Conservation (phyloP, 805 yeast species). For the Ogataea ramenticola region DNA sequence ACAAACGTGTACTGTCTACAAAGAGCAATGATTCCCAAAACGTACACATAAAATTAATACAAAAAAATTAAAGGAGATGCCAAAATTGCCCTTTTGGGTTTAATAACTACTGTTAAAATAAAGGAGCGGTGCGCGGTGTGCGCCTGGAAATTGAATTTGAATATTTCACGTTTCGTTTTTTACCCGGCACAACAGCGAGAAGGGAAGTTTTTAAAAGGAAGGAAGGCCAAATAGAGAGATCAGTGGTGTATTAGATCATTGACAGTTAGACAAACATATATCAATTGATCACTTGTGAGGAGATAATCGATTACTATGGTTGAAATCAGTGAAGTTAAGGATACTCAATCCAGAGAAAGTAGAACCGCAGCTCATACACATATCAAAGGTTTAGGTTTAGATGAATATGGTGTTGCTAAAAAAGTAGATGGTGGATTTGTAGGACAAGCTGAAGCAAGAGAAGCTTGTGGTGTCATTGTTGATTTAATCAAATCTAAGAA, state of each 20-base stretch:
- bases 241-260: too few species aligned
- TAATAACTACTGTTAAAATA: not conserved
- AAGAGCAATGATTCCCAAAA: too few species aligned
- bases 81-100: not conserved
- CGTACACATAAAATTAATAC: too few species aligned
- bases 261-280: too few species aligned
- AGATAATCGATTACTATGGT: slow-evolving; percentile 40
- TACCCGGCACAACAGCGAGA: not conserved
- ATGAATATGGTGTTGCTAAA: slow-evolving; percentile 82
- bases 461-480: slow-evolving; percentile 92
- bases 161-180: not conserved
- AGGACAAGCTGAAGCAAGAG: slow-evolving; percentile 70
- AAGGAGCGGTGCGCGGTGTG: not conserved
- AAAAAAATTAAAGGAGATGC: not conserved
- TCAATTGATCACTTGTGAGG: too few species aligned
- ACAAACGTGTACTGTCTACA: too few species aligned
- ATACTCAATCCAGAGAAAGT: slow-evolving; percentile 39
- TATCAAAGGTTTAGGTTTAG: slow-evolving; percentile 89
- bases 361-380: slow-evolving; percentile 97
- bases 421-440: slow-evolving; percentile 84
- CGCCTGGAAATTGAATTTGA: too few species aligned
- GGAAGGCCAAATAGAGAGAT: too few species aligned
- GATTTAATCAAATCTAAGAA: slow-evolving; percentile 88
- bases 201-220: too few species aligned
- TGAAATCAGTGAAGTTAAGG: slow-evolving; percentile 70